Evolutionary conservation across 1,284 basidiomycete genomes (phyloP).

Genomic region (Microstroma glucosiphilum): DNA sequence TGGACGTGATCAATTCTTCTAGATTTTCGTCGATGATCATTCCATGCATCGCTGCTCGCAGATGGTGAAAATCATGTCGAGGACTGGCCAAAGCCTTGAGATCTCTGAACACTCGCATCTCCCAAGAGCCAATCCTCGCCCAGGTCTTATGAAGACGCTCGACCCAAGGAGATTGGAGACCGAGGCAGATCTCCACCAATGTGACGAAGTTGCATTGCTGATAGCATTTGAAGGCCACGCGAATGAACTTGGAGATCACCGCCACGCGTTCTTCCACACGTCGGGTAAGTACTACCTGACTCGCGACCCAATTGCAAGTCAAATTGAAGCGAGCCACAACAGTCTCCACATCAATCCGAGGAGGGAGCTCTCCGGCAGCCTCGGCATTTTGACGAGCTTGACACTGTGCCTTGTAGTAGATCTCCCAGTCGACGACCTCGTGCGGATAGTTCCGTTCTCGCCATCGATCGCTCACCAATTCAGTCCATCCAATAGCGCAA

Average conservation of each 20-base stretch:
- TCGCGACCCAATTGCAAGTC: conserved; percentile 72
- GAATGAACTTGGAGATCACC: conserved; percentile 72
- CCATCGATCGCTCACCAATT: conserved; percentile 60
- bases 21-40: conserved; percentile 22
- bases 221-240: conserved; percentile 85
- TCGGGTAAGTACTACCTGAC: conserved; percentile 60
- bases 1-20: conserved; percentile 20
- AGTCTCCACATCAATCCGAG: conserved; percentile 52
- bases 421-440: conserved; percentile 73
- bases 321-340: conserved; percentile 82
- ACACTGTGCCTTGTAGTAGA: conserved; percentile 69
- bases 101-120: conserved; percentile 69
- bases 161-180: conserved; percentile 68
- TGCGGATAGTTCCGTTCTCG: conserved; percentile 52
- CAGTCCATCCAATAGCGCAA: conserved; percentile 72
- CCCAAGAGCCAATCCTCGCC: conserved; percentile 65
- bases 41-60: conserved; percentile 40
- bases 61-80: conserved; percentile 66
- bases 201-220: conserved; percentile 71
- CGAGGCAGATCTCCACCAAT: conserved; percentile 72
- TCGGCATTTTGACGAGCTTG: conserved; percentile 61
- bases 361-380: conserved; percentile 16
- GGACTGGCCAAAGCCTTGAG: conserved; percentile 66
- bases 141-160: conserved; percentile 65
- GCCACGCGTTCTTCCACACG: conserved; percentile 59